Conservation (phyloP, 768 basidiomycete genomes). For the Trametes maxima region DNA sequence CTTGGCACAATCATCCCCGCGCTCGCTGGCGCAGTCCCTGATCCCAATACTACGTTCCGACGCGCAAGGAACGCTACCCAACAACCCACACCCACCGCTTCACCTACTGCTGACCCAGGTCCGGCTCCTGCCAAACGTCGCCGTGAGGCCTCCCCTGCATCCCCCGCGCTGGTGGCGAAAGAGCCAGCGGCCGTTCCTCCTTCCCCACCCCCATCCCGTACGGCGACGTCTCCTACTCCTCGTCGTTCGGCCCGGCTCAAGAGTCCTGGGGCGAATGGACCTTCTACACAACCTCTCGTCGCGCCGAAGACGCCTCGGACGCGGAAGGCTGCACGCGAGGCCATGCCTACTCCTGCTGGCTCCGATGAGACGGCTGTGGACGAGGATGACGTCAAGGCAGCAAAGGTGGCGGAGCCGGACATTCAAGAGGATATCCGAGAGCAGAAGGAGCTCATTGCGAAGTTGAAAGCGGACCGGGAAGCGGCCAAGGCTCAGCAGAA, state of each 20-base stretch:
- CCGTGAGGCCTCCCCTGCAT: constrained; percentile 56
- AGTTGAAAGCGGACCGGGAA: constrained; percentile 67
- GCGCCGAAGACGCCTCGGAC: constrained; percentile 36
- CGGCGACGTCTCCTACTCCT: constrained; percentile 32
- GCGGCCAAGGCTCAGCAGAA: constrained; percentile 29
- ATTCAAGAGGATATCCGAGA: constrained; percentile 74
- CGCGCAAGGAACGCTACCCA: constrained; percentile 54
- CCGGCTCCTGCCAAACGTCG: constrained; percentile 63
- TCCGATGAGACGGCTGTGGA: constrained; percentile 70
- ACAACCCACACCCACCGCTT: constrained; percentile 34
- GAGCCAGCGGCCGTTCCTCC: constrained; percentile 32
- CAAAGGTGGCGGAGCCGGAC: constrained; percentile 55
- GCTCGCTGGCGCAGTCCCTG: constrained; percentile 74
- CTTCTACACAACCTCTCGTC: constrained; percentile 43
- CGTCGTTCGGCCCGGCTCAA: constrained; percentile 47
- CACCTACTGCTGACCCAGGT: constrained; percentile 36
- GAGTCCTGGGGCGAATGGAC: constrained; percentile 41
- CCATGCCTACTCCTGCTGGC: constrained; percentile 48
- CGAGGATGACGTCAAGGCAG: constrained; percentile 47
- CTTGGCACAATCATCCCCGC: constrained; percentile 62
- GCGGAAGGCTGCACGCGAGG: constrained; percentile 39
- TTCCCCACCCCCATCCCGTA: constrained; percentile 22
- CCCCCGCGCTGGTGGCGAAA: constrained; percentile 22
- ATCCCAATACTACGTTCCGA: constrained; percentile 77
- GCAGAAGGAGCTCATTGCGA: constrained; percentile 74